Conservation (phyloP, 2,329 filamentous ascomycete species). For the Endocalyx cinctus region DNA sequence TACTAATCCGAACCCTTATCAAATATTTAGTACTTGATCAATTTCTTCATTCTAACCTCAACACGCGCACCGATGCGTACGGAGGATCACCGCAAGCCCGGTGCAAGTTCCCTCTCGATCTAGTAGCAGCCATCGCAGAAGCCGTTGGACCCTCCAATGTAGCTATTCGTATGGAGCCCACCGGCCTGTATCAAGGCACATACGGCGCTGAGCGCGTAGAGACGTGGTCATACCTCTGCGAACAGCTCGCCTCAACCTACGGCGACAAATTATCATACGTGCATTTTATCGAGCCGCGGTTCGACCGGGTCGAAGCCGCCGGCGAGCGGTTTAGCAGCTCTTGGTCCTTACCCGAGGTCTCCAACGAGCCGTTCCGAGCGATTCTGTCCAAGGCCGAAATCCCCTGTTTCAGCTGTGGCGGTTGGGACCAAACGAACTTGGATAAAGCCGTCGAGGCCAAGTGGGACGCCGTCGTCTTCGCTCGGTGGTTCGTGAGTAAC, state of each 20-base stretch:
- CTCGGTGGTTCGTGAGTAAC: conserved; percentile 40
- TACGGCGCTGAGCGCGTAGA: conserved; percentile 41
- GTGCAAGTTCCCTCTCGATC: conserved; percentile 40
- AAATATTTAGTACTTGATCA: conserved; percentile 46
- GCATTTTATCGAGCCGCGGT: conserved; percentile 45
- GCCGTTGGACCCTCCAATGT: conserved; percentile 25
- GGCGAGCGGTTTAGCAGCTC: conserved; percentile 32
- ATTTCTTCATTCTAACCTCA: conserved; percentile 34
- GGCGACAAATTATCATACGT: conserved; percentile 36
- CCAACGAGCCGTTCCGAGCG: conserved; percentile 17
- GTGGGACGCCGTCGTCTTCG: conserved; percentile 36
- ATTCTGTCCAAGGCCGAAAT: conserved; percentile 21
- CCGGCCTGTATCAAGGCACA: conserved; percentile 41
- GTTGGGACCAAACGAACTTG: conserved; percentile 22
- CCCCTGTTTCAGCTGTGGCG: conserved; percentile 19
- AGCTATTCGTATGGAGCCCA: conserved; percentile 29
- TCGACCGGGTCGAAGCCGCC: conserved; percentile 38
- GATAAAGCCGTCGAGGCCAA: conserved; percentile 18
- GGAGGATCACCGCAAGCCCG: conserved; percentile 22
- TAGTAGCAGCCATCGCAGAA: conserved; percentile 16
- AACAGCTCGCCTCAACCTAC: conserved; percentile 28
- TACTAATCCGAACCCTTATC: no score
- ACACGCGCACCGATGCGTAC: conserved; percentile 10
- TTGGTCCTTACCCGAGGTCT: conserved; percentile 24
- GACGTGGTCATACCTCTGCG: conserved; percentile 42